Percentiles rank a stretch among this genome's conserved stretches.
Conservation (phyloP, 2,329 filamentous ascomycete genomes). For the Aspergillus versicolor region DNA sequence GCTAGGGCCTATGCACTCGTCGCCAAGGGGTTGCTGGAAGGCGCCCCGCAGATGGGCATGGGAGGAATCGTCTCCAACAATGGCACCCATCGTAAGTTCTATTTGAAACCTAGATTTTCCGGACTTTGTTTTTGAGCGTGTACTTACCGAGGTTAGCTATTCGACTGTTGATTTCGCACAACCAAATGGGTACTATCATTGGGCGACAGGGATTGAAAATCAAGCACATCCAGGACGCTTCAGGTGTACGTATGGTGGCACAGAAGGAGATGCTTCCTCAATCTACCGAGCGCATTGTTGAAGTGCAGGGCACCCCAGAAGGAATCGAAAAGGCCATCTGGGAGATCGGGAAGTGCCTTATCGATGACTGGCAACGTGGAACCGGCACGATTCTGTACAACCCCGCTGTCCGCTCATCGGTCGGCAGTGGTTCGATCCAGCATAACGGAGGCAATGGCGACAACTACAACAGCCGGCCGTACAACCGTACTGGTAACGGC, state of each 20-base stretch:
- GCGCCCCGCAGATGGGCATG: slow-evolving; percentile 94
- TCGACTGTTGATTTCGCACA: slow-evolving; percentile 97
- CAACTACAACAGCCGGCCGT: slow-evolving; percentile 63
- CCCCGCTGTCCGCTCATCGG: slow-evolving; percentile 83
- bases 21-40: slow-evolving; percentile 85
- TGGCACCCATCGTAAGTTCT: slow-evolving; percentile 87
- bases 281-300: slow-evolving; percentile 96
- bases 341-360: slow-evolving; percentile 98
- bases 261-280: slow-evolving; percentile 99
- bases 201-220: slow-evolving; percentile 96
- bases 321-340: slow-evolving; percentile 94
- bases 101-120: neutral
- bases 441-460: slow-evolving; percentile 54
- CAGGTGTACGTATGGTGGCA: slow-evolving; percentile 96
- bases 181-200: slow-evolving; percentile 99
- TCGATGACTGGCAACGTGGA: slow-evolving; percentile 96
- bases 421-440: slow-evolving; percentile 54
- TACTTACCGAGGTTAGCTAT: slow-evolving; percentile 63
- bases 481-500: slow-evolving; percentile 92
- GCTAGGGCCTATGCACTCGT: slow-evolving; percentile 92
- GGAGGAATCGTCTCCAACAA: slow-evolving; percentile 82
- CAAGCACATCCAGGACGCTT: slow-evolving; percentile 97
- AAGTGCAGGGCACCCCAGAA: slow-evolving; percentile 91
- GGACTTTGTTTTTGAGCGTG: neutral
- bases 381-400: slow-evolving; percentile 98